Base-by-base conservation (phyloP, 805 yeast species). In the Schwanniomyces sp. region DNA sequence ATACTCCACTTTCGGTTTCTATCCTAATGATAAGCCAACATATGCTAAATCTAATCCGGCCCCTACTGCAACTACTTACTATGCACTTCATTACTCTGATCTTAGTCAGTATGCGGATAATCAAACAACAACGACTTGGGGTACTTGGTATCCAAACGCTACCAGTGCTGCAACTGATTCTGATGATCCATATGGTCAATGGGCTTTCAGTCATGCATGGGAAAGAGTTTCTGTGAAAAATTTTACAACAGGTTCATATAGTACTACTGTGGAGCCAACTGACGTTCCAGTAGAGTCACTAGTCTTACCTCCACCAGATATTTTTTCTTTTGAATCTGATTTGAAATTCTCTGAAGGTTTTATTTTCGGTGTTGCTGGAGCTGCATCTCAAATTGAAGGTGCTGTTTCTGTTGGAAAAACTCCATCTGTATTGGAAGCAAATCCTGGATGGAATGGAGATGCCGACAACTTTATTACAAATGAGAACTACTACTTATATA, bases 331-430 rank as follows among this genome's bases (percentile, higher is more conserved):
- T 40, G 52, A 44, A 12, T 42, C 44, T 30, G 38, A 44, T 16
- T 47, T 55, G 50, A 52, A 46, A 32, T 56, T 50, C 34, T 56
- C 60, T 7, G 18, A 34, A 17, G 54, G 36, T 17, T 59, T 61
- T 26, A 24, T 59, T 27, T 47, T 55, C 51, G 72, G 72, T 4
- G 64, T 64, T 48, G 69, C 69, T 12, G 61, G 67, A 11, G 59
- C 70, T 14, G 68, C 70, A 10, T 57, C 62, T 24, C 74, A 68
- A 53, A 59, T 66, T 39, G 73, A 68, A 54, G 72, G 72, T 18
- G 70, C 73, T 7, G 57, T 61, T 26, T 59, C 62, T 27, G 67
- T 57, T 25, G 68, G 67, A 45, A 55, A 66, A 40, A 54, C 64
- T 3, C 72, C 70, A 11, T 52, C 66, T 11, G 51, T 64, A 24